A percentile compares a stretch with the other conserved stretches of the same genome.
phyloP scores from a whole-genome alignment of 805 yeast genomes.

The Wickerhamiella alocasiicola region DNA sequence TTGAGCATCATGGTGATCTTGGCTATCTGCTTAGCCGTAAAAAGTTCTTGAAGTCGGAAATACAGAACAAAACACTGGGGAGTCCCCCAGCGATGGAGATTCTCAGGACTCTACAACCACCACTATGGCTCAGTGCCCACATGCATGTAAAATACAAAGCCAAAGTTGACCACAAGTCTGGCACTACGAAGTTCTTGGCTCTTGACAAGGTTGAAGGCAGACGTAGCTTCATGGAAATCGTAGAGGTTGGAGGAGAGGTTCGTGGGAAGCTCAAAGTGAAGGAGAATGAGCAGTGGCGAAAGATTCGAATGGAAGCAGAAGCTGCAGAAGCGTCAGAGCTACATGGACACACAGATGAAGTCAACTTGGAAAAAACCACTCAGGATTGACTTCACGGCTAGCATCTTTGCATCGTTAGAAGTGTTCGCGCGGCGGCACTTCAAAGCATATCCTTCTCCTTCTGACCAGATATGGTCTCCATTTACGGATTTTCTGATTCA shows the following conservation, averaged over 20 bases:
- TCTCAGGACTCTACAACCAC: constrained; percentile 45
- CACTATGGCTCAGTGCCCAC: constrained; percentile 81
- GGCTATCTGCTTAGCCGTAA: constrained; percentile 40
- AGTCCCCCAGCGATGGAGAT: constrained; percentile 52
- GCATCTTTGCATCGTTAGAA: no score
- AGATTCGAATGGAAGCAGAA: background rate
- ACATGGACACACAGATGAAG: no score
- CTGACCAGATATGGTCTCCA: no score
- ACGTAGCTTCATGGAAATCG: constrained; percentile 43
- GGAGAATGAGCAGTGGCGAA: background rate
- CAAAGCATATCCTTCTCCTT: no score
- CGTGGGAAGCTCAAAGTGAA: background rate
- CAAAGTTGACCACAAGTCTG: constrained; percentile 29
- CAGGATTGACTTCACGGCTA: no score
- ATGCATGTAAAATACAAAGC: constrained; percentile 69
- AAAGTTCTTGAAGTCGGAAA: constrained; percentile 56
- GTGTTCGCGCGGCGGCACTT: no score
- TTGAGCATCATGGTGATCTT: constrained; percentile 53
- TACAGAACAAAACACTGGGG: constrained; percentile 50
- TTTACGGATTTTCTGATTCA: no score
- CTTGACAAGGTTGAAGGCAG: constrained; percentile 72
- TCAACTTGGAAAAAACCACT: no score
- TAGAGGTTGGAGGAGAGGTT: constrained; percentile 28
- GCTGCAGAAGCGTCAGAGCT: background rate
- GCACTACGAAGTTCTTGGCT: constrained; percentile 47